These are phyloP conservation scores for Canavalia ensiformis DNA, from an alignment of 306 rosid species.

Conservation along the genomic window DNA sequence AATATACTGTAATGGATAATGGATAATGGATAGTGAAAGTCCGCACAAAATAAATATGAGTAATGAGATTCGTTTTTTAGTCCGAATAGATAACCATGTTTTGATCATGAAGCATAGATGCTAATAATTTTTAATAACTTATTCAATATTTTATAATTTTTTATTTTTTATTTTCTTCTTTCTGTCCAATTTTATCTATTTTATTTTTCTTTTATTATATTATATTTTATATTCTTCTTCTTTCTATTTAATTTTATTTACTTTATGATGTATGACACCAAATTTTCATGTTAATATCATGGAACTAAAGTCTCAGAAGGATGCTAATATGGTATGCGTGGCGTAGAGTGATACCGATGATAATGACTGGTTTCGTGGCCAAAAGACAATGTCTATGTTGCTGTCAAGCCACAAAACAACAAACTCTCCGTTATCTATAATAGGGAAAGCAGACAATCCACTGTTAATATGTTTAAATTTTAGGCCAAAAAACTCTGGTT, in stretches of 20 bases:
- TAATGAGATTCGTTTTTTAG: neutral
- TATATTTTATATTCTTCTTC: too few species aligned
- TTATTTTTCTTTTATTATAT: too few species aligned
- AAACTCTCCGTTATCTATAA: neutral
- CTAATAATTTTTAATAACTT: too few species aligned
- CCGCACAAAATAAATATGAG: neutral
- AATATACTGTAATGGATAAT: neutral
- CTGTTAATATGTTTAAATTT: neutral
- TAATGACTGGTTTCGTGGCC: constrained; percentile 16
- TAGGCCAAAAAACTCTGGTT: neutral
- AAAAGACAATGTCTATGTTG: constrained; percentile 3
- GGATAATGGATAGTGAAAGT: neutral
- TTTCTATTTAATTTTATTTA: too few species aligned
- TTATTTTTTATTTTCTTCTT: too few species aligned
- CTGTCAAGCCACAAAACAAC: constrained; percentile 31
- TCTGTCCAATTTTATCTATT: too few species aligned
- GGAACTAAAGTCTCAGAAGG: neutral
- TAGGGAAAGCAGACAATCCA: neutral
- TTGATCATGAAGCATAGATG: neutral
- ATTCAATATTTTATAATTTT: too few species aligned
- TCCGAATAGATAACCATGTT: neutral
- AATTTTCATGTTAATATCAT: constrained; percentile 13
- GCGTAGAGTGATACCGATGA: constrained; percentile 37
- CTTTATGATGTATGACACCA: too few species aligned
- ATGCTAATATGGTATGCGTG: constrained; percentile 15